These are phyloP conservation scores for Penicillium sp. DNA, from an alignment of 2,329 filamentous ascomycete genomes.

Conservation along the genomic window DNA sequence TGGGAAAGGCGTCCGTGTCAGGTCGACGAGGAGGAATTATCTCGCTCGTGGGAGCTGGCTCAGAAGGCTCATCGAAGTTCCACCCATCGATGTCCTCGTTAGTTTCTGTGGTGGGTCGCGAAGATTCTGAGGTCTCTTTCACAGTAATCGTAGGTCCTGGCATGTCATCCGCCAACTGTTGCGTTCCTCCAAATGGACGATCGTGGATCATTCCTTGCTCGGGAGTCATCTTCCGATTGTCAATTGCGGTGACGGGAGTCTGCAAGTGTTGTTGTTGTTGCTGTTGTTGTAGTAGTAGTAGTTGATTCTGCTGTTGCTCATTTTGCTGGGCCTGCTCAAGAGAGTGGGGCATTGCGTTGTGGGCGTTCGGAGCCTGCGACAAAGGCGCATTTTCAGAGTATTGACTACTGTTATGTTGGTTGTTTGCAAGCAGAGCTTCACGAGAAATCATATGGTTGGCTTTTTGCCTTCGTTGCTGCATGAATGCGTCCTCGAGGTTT, in stretches of 20 bases:
- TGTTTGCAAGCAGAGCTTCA: conserved; percentile 51
- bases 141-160: conserved; percentile 49
- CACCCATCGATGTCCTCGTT: conserved; percentile 65
- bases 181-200: conserved; percentile 44
- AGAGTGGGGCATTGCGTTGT: conserved; percentile 35
- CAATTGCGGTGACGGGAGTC: conserved; percentile 45
- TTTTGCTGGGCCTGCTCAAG: conserved; percentile 35
- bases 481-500: conserved; percentile 55
- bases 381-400: conserved; percentile 38
- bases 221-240: conserved; percentile 46
- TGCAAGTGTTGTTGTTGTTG: conserved; percentile 32
- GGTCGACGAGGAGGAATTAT: conserved; percentile 58
- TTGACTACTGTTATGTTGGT: conserved; percentile 53
- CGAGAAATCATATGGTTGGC: conserved; percentile 42
- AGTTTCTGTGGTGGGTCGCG: conserved; percentile 43
- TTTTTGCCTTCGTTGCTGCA: conserved; percentile 52
- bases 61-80: conserved; percentile 81
- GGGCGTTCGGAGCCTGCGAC: conserved; percentile 38
- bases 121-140: conserved; percentile 37
- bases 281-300: conserved; percentile 28
- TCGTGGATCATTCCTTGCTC: conserved; percentile 45
- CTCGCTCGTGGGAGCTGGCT: conserved; percentile 42
- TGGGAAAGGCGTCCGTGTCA: conserved; percentile 82
- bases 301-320: conserved; percentile 34
- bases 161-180: conserved; percentile 54